A percentile compares a stretch with the other conserved stretches of the same genome.
These are phyloP conservation scores for Symbiodinium natans DNA, from an alignment of 73 alveolate genomes.

Conservation along the genomic window DNA sequence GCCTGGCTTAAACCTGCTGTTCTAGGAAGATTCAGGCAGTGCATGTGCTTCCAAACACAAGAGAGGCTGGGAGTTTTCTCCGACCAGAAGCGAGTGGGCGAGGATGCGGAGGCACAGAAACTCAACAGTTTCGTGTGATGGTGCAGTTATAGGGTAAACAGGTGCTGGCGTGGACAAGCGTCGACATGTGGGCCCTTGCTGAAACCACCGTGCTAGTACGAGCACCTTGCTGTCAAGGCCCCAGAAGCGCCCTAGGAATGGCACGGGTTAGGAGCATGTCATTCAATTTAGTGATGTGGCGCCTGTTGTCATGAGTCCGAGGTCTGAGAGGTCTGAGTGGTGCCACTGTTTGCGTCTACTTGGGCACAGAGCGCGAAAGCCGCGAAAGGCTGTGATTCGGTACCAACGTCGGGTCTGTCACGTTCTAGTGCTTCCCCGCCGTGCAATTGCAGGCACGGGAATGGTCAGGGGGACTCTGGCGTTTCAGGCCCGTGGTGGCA, in stretches of 20 bases:
- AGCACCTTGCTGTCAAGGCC: not conserved
- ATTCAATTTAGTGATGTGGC: too few species aligned
- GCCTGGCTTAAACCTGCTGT: not conserved
- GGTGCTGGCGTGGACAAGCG: slow-evolving; percentile 4
- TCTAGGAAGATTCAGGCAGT: not conserved
- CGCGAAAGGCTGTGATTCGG: too few species aligned
- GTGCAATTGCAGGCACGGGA: not conserved
- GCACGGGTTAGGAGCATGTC: too few species aligned
- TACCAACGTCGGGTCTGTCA: too few species aligned
- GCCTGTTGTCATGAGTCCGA: too few species aligned
- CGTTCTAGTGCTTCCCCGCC: too few species aligned
- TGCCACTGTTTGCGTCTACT: not conserved
- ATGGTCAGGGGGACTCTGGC: not conserved
- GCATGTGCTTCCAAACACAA: not conserved
- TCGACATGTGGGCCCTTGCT: not conserved
- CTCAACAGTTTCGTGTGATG: too few species aligned
- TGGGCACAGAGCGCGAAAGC: not conserved
- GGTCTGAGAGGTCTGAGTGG: not conserved
- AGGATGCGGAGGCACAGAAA: not conserved
- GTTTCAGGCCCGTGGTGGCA: not conserved
- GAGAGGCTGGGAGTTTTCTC: not conserved
- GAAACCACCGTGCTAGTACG: not conserved
- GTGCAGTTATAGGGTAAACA: not conserved
- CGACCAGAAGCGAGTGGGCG: not conserved
- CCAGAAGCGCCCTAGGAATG: too few species aligned